Evolutionary conservation across 257 asterid species (phyloP).

Genomic region (Osmanthus fragrans): DNA sequence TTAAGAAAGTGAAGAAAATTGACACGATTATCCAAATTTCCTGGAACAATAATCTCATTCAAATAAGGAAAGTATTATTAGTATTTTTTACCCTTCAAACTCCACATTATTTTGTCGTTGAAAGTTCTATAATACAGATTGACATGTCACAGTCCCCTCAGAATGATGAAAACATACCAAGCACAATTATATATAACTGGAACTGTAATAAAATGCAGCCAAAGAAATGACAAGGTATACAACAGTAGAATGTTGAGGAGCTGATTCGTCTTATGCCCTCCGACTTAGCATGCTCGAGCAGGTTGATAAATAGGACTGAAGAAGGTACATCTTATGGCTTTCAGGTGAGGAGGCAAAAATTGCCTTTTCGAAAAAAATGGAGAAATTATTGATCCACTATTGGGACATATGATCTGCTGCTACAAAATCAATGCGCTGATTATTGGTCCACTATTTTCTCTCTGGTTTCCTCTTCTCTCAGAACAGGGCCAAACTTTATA

Average conservation of each 20-base stretch:
- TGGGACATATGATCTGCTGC: not conserved
- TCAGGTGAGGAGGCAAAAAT: not conserved
- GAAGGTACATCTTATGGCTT: not conserved
- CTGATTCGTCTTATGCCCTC: not conserved
- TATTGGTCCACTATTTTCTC: not conserved
- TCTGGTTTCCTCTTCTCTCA: not conserved
- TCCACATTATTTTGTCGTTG: not conserved
- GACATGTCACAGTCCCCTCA: not conserved
- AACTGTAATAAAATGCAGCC: not conserved
- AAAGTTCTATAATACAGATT: not conserved
- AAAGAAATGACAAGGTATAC: not conserved
- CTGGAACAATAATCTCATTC: too few species aligned
- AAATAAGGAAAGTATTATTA: not conserved
- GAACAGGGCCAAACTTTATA: not conserved
- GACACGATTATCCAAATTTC: too few species aligned
- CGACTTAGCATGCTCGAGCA: not conserved
- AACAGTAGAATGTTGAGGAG: not conserved
- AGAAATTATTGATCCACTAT: too few species aligned
- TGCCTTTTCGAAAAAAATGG: too few species aligned
- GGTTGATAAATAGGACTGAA: not conserved
- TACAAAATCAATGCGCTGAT: not conserved
- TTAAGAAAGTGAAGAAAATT: too few species aligned
- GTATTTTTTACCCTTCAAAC: not conserved
- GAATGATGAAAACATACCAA: not conserved
- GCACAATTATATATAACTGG: not conserved